These are phyloP conservation scores for Didymella arachidicola DNA, from an alignment of 2,329 filamentous ascomycete genomes.

Conservation along the genomic window DNA sequence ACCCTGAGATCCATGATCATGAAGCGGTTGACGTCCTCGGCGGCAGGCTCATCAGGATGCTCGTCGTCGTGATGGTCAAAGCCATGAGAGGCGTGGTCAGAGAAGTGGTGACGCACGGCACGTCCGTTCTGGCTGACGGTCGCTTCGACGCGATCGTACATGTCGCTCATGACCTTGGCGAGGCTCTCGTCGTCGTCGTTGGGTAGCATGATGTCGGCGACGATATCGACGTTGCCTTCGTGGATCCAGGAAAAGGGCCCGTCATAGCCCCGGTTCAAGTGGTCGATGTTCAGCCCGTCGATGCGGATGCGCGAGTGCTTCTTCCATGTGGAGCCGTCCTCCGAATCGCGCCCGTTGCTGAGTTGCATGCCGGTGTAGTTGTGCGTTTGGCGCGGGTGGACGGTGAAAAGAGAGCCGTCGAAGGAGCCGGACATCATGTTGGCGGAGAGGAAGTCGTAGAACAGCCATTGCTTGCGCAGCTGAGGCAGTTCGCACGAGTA, in stretches of 20 bases:
- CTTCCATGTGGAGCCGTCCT: slow-evolving; percentile 82
- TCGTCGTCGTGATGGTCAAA: slow-evolving; percentile 38
- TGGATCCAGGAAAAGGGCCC: slow-evolving; percentile 98
- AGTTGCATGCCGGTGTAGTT: slow-evolving; percentile 73
- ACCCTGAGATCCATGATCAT: slow-evolving; percentile 94
- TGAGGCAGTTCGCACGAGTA: slow-evolving; percentile 94
- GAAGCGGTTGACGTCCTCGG: slow-evolving; percentile 72
- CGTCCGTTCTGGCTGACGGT: slow-evolving; percentile 83
- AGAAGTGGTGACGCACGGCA: slow-evolving; percentile 44
- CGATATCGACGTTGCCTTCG: slow-evolving; percentile 95
- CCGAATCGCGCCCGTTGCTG: slow-evolving; percentile 62
- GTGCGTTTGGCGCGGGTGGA: slow-evolving; percentile 91
- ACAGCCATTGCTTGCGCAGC: slow-evolving; percentile 93
- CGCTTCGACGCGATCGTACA: slow-evolving; percentile 95
- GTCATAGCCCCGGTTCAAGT: slow-evolving; percentile 90
- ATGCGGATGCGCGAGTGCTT: slow-evolving; percentile 93
- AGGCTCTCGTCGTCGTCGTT: slow-evolving; percentile 87
- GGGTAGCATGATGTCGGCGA: slow-evolving; percentile 94
- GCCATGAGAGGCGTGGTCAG: slow-evolving; percentile 44
- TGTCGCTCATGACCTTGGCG: slow-evolving; percentile 93
- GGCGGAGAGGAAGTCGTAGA: slow-evolving; percentile 95
- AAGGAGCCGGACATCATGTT: slow-evolving; percentile 96
- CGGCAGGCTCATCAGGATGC: slow-evolving; percentile 17
- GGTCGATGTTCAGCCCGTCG: slow-evolving; percentile 92
- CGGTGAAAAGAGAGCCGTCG: slow-evolving; percentile 95